Base-by-base conservation (phyloP, 805 yeast species). In the Ogataea neopini region DNA sequence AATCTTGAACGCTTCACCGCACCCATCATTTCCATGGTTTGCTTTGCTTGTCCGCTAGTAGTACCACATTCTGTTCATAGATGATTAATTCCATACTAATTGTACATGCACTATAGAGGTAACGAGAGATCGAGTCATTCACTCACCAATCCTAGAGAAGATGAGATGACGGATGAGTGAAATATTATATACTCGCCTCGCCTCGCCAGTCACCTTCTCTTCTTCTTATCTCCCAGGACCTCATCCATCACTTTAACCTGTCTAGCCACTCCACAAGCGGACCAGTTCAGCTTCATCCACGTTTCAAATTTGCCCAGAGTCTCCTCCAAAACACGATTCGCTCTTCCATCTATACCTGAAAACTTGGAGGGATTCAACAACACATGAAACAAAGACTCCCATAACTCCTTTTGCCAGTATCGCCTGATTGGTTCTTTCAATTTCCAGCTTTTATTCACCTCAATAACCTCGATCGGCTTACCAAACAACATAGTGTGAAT, bases 401-500 rank as follows among this genome's bases (percentile, higher is more conserved):
- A 90, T 6, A 86, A 47, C 1, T 79, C 81, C 28, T 66, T 72
- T 52, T 85, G 84, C 96, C 96, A 86, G 58, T 86, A 87, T 38
- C 94, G 66, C 59, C 84, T 87, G 18, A 87, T 70, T 1, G 76
- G 61, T 28, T 71, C 72, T 6, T 66, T 56, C 17, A 85, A 56
- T n/a, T 59, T 64, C 42, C 73, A 66, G 7, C 29, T 43, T 15
- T 36, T 32, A 22, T 20, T 33, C 7, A 4, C 48, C 22, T 58
- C 5, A 61, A 59, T 11, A 1, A 61, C 62, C 40, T 76, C 77
- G 23, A 89, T 83, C 46, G 75, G 74, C 11, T 73, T 70, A 0
- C 95, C 95, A 70, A 83, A 89, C 14, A 90, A 68, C 74, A 90
- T 67, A 0, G 83, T 75, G 58, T 89, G 92, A 2, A 88, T 69